Conservation (phyloP, 139 green algal species). For the Raphidocelis subcapitata region DNA sequence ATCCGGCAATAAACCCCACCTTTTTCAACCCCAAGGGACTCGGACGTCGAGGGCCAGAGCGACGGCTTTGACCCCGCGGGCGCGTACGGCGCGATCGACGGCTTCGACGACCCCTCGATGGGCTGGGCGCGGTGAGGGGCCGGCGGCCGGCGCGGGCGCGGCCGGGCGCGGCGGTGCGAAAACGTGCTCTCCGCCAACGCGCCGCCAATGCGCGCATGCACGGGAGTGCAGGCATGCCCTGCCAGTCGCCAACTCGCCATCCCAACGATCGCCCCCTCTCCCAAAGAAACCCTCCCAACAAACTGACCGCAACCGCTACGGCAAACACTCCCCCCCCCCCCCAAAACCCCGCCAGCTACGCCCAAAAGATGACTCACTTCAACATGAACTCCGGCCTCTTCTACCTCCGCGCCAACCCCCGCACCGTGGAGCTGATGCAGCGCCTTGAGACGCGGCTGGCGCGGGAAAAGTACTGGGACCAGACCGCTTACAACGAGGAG, state of each 20-base stretch:
- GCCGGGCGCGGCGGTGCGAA: too few species aligned
- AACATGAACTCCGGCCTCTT: conserved; percentile 87
- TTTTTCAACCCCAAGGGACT: too few species aligned
- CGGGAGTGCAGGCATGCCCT: background rate
- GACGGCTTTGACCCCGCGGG: conserved; percentile 84
- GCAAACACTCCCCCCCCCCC: too few species aligned
- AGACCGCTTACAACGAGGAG: conserved; percentile 88
- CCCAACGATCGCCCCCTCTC: background rate
- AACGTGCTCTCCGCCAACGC: too few species aligned
- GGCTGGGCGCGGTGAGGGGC: conserved; percentile 68
- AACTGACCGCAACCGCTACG: too few species aligned
- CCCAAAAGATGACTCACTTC: conserved; percentile 71
- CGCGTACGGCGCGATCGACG: conserved; percentile 88
- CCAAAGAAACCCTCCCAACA: background rate
- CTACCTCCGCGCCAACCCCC: conserved; percentile 71
- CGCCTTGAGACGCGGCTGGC: conserved; percentile 61
- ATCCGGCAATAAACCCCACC: too few species aligned
- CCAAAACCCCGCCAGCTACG: conserved; percentile 49
- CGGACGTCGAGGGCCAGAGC: conserved; percentile 78
- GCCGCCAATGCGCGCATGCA: too few species aligned
- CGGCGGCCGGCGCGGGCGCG: too few species aligned
- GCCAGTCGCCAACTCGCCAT: background rate
- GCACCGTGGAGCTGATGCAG: conserved; percentile 66
- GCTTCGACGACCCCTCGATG: conserved; percentile 87
- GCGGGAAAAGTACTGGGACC: conserved; percentile 85